These are phyloP conservation scores for Conringia planisiliqua DNA, from an alignment of 345 rosid genomes.

Conservation along the genomic window DNA sequence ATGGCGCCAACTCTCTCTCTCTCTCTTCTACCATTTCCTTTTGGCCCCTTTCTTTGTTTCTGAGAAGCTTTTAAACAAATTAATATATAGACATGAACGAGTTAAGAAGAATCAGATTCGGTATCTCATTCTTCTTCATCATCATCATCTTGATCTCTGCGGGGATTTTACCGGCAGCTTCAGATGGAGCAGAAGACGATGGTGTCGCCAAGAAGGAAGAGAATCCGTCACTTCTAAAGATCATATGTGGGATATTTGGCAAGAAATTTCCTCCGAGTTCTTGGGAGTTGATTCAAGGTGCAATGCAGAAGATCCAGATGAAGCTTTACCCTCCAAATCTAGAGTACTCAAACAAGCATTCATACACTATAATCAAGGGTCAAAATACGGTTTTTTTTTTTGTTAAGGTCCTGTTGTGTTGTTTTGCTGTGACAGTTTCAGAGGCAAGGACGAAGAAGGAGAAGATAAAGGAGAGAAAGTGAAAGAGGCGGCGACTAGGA, in stretches of 20 bases:
- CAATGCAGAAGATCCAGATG: slow-evolving; percentile 42
- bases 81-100: slow-evolving; percentile 20
- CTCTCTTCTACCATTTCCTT: neutral
- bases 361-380: neutral
- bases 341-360: slow-evolving; percentile 39
- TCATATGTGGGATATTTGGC: slow-evolving; percentile 28
- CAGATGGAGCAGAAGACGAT: slow-evolving; percentile 27
- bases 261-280: slow-evolving; percentile 44
- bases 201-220: slow-evolving; percentile 16
- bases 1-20: slow-evolving; percentile 26
- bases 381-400: neutral
- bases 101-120: slow-evolving; percentile 11
- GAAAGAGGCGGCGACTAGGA: slow-evolving; percentile 59
- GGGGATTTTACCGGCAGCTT: neutral
- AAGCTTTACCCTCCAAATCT: slow-evolving; percentile 56
- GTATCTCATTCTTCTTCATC: slow-evolving; percentile 7
- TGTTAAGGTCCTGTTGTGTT: neutral
- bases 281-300: slow-evolving; percentile 54
- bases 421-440: slow-evolving; percentile 42
- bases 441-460: slow-evolving; percentile 25
- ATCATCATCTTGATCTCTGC: slow-evolving; percentile 26
- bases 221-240: slow-evolving; percentile 37
- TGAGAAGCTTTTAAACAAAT: neutral
- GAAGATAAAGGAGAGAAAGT: slow-evolving; percentile 37
- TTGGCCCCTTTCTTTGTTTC: neutral